Base-by-base conservation (phyloP, 805 yeast genomes). In the Starmera amethionina region DNA sequence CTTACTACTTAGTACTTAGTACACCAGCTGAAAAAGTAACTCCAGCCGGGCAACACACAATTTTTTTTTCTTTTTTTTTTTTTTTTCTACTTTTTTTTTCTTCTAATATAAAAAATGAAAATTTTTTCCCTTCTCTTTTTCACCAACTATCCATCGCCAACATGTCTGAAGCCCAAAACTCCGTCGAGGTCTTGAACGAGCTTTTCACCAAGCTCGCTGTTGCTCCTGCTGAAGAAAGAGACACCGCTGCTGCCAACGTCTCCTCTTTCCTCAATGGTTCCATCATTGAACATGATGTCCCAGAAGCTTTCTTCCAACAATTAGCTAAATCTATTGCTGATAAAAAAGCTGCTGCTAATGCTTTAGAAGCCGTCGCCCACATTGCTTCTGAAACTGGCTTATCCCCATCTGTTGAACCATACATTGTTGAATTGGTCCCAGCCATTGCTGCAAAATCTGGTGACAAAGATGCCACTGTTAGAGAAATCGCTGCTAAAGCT, bases 271-370 rank as follows among this genome's bases (percentile, higher is more conserved):
- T 93, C 68, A 90, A 90, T 72, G 94, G 96, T 55, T 85, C 90
- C 62, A 88, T 89, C 70, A 89, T 90, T 65, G 98, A 93, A 75
- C 97, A 93, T 70, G 97, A 90, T 71, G 93, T 88, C 53, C 97
- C 99, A 59, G 80, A 71, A 59, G 79, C 77, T 59, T 88, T 90
- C 77, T 86, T 90, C 67, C 67, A 66, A 48, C 77, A 82, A 64
- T 77, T 93, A 64, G 71, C 75, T 63, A 75, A 75, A 58, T 79
- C 93, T 54, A 72, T 90, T 59, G 70, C 72, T 65, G 77, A 78
- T 78, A 86, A 87, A 79, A 89, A 90, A 77, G 70, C 73, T 55
- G 72, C 87, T 52, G 67, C 77, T 54, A 84, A 85, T 63, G 95
- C 95, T 54, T 75, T 90, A 58, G 80, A 73, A 58, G 95, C 96